Conservation (phyloP, 768 basidiomycete genomes). For the Brasilioporus rufonigricans region DNA sequence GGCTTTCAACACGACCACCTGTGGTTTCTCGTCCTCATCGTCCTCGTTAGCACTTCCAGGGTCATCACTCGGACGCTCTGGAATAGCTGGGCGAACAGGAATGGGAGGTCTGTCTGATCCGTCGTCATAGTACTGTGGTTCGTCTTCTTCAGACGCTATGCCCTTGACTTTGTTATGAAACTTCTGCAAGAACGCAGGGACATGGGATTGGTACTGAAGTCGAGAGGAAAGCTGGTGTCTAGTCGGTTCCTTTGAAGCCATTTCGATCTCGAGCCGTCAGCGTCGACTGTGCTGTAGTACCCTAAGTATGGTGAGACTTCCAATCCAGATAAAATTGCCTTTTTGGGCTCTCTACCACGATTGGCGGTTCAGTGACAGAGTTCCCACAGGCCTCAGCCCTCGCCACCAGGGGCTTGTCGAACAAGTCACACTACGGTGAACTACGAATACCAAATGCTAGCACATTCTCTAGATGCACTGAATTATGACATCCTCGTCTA, state of each 20-base stretch:
- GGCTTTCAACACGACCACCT: conserved; percentile 83
- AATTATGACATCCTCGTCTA: conserved; percentile 39
- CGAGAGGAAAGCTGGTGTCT: conserved; percentile 70
- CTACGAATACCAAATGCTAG: conserved; percentile 14
- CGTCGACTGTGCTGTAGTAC: too few relatives aligned
- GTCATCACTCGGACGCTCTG: conserved; percentile 62
- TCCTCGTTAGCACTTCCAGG: conserved; percentile 76
- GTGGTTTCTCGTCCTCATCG: conserved; percentile 75
- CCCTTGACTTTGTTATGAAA: conserved; percentile 65
- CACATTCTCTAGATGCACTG: conserved; percentile 21
- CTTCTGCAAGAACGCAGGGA: conserved; percentile 64
- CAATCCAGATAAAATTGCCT: conserved; percentile 11
- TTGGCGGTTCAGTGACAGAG: too few relatives aligned
- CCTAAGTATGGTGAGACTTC: background rate
- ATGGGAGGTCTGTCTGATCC: conserved; percentile 73
- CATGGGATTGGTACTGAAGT: conserved; percentile 58
- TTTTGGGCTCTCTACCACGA: too few relatives aligned
- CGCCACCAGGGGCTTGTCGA: background rate
- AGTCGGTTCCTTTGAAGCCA: conserved; percentile 60
- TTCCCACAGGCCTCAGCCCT: too few relatives aligned
- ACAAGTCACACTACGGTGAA: too few relatives aligned
- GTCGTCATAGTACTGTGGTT: conserved; percentile 56
- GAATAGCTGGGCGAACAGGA: conserved; percentile 69
- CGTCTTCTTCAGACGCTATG: conserved; percentile 46
- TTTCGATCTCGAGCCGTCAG: too few relatives aligned